Percentiles rank a stretch among this genome's conserved stretches.
These are phyloP conservation scores for Fraxinus sp. DNA, from an alignment of 305 asterid genomes.

Conservation along the genomic window DNA sequence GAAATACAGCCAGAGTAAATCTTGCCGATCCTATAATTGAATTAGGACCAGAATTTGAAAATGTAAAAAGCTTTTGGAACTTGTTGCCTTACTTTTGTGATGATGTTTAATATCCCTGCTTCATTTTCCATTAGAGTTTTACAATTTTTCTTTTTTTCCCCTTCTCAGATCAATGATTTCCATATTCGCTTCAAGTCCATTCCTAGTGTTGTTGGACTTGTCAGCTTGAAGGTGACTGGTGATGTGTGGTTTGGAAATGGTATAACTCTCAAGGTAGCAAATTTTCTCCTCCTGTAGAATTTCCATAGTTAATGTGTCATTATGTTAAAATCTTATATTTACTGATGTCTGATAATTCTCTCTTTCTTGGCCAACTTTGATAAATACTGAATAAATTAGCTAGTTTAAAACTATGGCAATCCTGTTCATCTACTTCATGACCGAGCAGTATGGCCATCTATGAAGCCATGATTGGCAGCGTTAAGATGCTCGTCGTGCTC, in stretches of 20 bases:
- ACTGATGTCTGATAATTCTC: background rate
- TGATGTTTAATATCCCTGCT: slow-evolving; percentile 2
- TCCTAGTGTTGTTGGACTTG: slow-evolving; percentile 81
- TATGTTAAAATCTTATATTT: background rate
- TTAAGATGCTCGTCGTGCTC: background rate
- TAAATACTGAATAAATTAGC: background rate
- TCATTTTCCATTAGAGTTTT: slow-evolving; percentile 17
- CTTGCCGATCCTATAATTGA: slow-evolving; percentile 68
- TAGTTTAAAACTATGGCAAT: background rate
- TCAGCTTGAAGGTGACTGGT: slow-evolving; percentile 78
- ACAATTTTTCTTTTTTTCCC: slow-evolving; percentile 4
- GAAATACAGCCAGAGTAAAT: slow-evolving; percentile 67
- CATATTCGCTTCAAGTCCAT: slow-evolving; percentile 68
- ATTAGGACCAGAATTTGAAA: slow-evolving; percentile 70
- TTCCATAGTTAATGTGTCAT: background rate
- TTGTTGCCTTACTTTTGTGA: slow-evolving; percentile 12
- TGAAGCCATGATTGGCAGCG: background rate
- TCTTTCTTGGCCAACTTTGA: background rate
- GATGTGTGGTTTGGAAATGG: slow-evolving; percentile 86
- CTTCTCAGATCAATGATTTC: slow-evolving; percentile 60
- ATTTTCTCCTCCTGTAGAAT: slow-evolving; percentile 10
- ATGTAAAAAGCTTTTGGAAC: slow-evolving; percentile 40
- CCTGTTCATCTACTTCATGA: background rate
- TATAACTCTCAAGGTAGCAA: slow-evolving; percentile 71
- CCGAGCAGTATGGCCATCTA: background rate